Evolutionary conservation across 208 protist species (phyloP).

Genomic region (Blechomonas ayalai): DNA sequence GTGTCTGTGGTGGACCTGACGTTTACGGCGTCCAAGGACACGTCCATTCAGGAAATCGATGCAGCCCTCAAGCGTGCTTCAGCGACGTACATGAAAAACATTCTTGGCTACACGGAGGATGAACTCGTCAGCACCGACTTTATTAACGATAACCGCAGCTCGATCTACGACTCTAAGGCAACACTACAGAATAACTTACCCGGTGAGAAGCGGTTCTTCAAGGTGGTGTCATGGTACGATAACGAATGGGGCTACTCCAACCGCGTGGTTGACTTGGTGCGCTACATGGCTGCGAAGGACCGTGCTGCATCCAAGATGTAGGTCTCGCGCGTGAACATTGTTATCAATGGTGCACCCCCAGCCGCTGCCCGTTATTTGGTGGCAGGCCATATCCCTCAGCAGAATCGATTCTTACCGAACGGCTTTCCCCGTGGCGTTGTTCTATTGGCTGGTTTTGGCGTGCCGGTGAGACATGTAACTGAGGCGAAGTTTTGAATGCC

Average conservation of each 20-base stretch:
- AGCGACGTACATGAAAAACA: slow-evolving; percentile 92
- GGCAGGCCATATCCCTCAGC: too few relatives aligned
- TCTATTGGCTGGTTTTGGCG: too few relatives aligned
- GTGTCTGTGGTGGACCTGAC: slow-evolving; percentile 99
- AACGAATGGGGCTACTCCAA: slow-evolving; percentile 99
- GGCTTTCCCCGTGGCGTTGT: too few relatives aligned
- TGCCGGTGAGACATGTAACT: too few relatives aligned
- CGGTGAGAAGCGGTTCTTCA: slow-evolving; percentile 93
- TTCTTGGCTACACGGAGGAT: slow-evolving; percentile 98
- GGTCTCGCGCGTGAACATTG: neutral
- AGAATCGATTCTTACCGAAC: too few relatives aligned
- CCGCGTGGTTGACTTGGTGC: slow-evolving; percentile 97
- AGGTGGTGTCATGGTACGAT: slow-evolving; percentile 99
- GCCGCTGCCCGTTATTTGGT: too few relatives aligned
- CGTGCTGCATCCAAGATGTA: slow-evolving; percentile 46
- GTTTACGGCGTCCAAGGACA: slow-evolving; percentile 79
- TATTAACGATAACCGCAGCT: slow-evolving; percentile 90
- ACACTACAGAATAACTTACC: slow-evolving; percentile 92
- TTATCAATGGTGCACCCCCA: neutral
- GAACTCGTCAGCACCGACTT: slow-evolving; percentile 98
- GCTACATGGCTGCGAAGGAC: slow-evolving; percentile 68
- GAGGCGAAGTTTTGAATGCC: too few relatives aligned
- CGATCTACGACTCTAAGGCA: slow-evolving; percentile 98
- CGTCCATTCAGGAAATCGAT: slow-evolving; percentile 96
- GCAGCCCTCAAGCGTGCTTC: slow-evolving; percentile 89